Evolutionary conservation across 73 alveolate genomes (phyloP), one percentile per base, ranked within the genome.

Genomic region (Effrenium voratum): DNA sequence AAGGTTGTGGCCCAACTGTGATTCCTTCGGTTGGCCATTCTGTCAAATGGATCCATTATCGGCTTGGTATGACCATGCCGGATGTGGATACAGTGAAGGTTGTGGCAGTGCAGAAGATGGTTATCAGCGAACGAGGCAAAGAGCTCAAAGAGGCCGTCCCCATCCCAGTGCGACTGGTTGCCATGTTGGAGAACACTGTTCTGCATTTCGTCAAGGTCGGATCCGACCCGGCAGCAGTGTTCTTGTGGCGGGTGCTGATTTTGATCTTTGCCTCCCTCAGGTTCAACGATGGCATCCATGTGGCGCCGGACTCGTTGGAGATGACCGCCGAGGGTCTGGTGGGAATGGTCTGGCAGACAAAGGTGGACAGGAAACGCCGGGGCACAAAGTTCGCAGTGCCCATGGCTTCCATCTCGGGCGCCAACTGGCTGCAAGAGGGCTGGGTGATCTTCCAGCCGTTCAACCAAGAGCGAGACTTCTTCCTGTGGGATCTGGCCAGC

Each of bases 61-160:
- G 95, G 40, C 50, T 87, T 6, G 86, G 30, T 6, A 43, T 43
- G 63, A 3, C 5, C 0, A 0, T 40, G 2, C 93, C 93, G 1
- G 41, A 34, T 3, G 10, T n/a, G 57, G 40, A 3, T 16, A 41
- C 28, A 24, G 47, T 76, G 36, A 36, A 13, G 36, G 5, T 50
- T 24, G 28, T 22, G 38, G 93, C 77, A 0, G 40, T 82, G 38
- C 0, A 22, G 13, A 63, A 47, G 38, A n/a, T 34, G 76, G 93
- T 82, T 52, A 10, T 47, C 52, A 32, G 10, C 19, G 75, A 49
- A 5, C 44, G 94, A 4, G 94, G 94, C 45, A 85, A 85, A n/a
- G 94, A 85, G 94, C 63, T 49, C 47, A 55, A 59, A 36, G 94
- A 85, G 82, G 82, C 94, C 8, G 94, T 57, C 1, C 94, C 94